These are phyloP conservation scores for Daedaleopsis sinensis DNA, from an alignment of 768 basidiomycete genomes.

Conservation along the genomic window DNA sequence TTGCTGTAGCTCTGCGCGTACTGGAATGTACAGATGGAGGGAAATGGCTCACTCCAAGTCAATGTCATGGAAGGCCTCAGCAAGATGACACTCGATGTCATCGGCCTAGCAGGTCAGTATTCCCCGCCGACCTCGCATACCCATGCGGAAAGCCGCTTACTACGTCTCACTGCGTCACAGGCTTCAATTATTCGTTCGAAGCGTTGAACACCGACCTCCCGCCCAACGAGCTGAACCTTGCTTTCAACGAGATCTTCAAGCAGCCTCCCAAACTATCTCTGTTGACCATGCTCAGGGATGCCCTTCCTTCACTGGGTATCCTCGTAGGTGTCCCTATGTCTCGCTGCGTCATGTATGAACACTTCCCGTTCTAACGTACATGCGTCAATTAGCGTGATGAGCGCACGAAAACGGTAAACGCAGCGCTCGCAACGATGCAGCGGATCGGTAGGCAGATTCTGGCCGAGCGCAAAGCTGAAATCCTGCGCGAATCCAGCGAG, in stretches of 20 bases:
- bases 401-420: background rate
- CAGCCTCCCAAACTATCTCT: background rate
- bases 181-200: constrained; percentile 39
- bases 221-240: constrained; percentile 34
- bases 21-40: constrained; percentile 28
- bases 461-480: constrained; percentile 23
- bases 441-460: constrained; percentile 33
- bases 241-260: constrained; percentile 31
- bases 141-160: background rate
- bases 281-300: background rate
- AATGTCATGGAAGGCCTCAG: constrained; percentile 39
- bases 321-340: constrained; percentile 7
- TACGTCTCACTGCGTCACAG: constrained; percentile 14
- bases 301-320: constrained; percentile 25
- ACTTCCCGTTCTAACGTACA: background rate
- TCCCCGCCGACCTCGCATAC: background rate
- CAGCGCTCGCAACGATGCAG: constrained; percentile 22
- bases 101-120: constrained; percentile 42
- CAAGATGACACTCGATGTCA: constrained; percentile 43
- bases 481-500: constrained; percentile 11
- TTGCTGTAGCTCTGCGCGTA: constrained; percentile 22
- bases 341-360: background rate
- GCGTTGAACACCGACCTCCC: constrained; percentile 28
- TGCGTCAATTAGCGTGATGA: constrained; percentile 5
- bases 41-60: constrained; percentile 29